Evolutionary conservation across 306 rosid genomes (phyloP).

Genomic region (Corylus avellana): DNA sequence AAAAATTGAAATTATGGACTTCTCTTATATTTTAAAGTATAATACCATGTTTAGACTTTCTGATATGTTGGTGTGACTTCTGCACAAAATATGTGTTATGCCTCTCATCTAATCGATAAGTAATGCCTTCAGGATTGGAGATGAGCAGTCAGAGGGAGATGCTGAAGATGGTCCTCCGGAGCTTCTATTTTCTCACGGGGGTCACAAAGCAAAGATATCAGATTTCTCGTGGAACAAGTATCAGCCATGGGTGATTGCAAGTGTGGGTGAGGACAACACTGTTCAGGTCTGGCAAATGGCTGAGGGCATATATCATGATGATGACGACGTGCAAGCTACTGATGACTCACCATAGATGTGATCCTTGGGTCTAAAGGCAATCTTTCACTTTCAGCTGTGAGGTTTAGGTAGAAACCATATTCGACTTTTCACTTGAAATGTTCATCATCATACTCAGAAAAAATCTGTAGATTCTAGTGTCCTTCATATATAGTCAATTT

Average conservation of each 20-base stretch:
- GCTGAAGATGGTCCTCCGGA: constrained; percentile 90
- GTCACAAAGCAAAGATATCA: constrained; percentile 90
- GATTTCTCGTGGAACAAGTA: constrained; percentile 88
- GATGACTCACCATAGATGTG: constrained; percentile 13
- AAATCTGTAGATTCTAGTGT: not conserved
- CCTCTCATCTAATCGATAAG: not conserved
- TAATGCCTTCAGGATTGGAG: constrained; percentile 64
- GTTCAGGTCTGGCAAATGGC: constrained; percentile 93
- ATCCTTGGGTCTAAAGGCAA: not conserved
- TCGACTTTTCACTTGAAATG: not conserved
- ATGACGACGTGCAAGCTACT: constrained; percentile 31
- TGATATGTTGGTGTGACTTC: not conserved
- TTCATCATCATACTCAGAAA: not conserved
- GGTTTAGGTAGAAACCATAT: not conserved
- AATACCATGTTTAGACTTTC: not conserved
- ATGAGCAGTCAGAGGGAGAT: constrained; percentile 84
- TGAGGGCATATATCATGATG: constrained; percentile 57
- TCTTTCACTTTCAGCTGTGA: not conserved
- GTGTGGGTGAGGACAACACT: constrained; percentile 88
- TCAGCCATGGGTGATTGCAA: constrained; percentile 81
- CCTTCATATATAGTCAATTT: not conserved
- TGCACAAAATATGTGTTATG: not conserved
- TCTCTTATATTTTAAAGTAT: not conserved
- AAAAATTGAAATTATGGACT: not conserved
- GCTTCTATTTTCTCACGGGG: constrained; percentile 82